Conservation (phyloP, 2,329 filamentous ascomycete genomes). For the Neofusicoccum cordaticola region DNA sequence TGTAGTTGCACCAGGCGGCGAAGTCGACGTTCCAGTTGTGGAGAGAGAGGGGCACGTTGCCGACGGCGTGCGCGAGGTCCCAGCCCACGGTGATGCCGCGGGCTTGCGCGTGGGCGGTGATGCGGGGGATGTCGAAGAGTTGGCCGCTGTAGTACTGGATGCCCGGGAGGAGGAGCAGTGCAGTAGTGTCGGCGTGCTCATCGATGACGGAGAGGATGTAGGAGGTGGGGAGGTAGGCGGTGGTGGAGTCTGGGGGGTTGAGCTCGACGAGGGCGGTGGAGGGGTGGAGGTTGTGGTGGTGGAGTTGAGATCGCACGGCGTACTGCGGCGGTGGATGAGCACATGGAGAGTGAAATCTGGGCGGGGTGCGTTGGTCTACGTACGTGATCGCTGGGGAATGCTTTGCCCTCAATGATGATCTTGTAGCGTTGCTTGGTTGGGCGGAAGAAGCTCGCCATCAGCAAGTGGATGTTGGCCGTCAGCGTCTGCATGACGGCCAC, state of each 20-base stretch:
- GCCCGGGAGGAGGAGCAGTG: conserved; percentile 76
- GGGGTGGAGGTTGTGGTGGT: conserved; percentile 66
- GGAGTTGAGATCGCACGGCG: conserved; percentile 77
- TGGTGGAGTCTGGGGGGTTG: conserved; percentile 52
- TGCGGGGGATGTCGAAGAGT: conserved; percentile 75
- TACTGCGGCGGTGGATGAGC: conserved; percentile 53
- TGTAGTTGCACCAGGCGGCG: conserved; percentile 91
- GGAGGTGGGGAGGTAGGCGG: conserved; percentile 65
- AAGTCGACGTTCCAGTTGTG: conserved; percentile 93
- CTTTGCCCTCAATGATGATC: conserved; percentile 85
- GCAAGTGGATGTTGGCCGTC: conserved; percentile 75
- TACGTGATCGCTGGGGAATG: conserved; percentile 84
- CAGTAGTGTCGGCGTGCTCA: conserved; percentile 67
- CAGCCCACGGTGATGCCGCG: conserved; percentile 75
- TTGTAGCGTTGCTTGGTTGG: conserved; percentile 67
- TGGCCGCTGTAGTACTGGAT: conserved; percentile 94
- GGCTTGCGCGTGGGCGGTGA: conserved; percentile 72
- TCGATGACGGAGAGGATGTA: conserved; percentile 72
- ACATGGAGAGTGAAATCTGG: neutral
- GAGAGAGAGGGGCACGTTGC: conserved; percentile 74
- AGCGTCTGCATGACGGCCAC: conserved; percentile 87
- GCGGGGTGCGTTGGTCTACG: conserved; percentile 23
- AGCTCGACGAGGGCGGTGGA: conserved; percentile 70
- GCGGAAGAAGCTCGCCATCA: conserved; percentile 81
- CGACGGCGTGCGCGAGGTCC: conserved; percentile 84